These are phyloP conservation scores for Chrysoporthe austroafricana DNA, from an alignment of 2,329 filamentous ascomycete species.

Conservation along the genomic window DNA sequence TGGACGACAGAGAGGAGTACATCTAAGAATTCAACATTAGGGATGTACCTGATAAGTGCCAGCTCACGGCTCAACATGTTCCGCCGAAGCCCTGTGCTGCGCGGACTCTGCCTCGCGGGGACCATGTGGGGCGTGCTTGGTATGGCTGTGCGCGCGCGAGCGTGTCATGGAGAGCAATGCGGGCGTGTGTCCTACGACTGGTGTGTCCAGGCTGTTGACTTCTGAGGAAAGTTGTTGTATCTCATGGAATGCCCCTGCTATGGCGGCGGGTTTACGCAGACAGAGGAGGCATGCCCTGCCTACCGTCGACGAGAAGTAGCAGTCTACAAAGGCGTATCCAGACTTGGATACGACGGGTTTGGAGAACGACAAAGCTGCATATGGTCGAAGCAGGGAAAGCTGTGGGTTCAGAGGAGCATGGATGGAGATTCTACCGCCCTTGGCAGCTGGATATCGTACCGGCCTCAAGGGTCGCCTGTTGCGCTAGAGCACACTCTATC, in stretches of 20 bases:
- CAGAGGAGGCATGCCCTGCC: background rate
- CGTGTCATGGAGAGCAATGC: conserved; percentile 20
- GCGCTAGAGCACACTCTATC: background rate
- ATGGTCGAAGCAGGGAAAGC: background rate
- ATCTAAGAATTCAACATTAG: conserved; percentile 8
- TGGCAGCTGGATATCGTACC: background rate
- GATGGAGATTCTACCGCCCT: background rate
- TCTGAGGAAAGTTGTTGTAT: background rate
- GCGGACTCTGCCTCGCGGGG: conserved; percentile 23
- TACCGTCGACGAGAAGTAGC: background rate
- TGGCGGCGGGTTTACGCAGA: background rate
- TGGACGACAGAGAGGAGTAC: conserved; percentile 13
- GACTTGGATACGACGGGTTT: background rate
- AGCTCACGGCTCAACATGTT: conserved; percentile 17
- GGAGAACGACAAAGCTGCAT: background rate
- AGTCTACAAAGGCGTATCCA: background rate
- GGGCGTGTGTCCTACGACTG: conserved; percentile 31
- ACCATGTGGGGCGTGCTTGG: conserved; percentile 24
- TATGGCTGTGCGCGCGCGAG: conserved; percentile 18
- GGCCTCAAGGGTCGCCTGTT: background rate
- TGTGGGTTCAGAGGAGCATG: background rate
- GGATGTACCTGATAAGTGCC: conserved; percentile 21
- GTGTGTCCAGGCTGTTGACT: background rate
- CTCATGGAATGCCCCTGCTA: background rate
- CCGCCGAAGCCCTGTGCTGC: conserved; percentile 23